Base-by-base conservation (phyloP, 1,139 yeast genomes). In the Debaryomycetaceae sp. region DNA sequence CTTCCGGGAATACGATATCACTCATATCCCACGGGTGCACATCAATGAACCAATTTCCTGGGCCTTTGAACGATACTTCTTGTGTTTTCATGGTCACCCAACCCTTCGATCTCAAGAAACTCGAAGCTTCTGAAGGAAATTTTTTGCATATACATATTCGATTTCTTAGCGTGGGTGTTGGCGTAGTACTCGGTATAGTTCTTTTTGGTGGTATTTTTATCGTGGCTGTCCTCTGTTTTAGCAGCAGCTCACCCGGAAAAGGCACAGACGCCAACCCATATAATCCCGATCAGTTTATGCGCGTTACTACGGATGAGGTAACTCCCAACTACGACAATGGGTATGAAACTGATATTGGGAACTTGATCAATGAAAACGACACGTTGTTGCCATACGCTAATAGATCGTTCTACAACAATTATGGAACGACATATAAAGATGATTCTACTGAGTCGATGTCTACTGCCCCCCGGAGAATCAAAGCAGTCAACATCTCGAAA, bases 11-110 rank as follows among this genome's bases (percentile, higher is more conserved):
- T 52, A 89, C 84, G 52, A 86, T 87, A 0, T 69, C 83, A 42
- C 67, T 90, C 6, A 50, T 85, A 22, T 75, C 80, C 27, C 80
- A 78, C 54, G 97, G 97, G 1, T 83, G 91, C 54, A 75, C 90
- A 0, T 70, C 58, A 1, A 49, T 80, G 7, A 59, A 65, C 17
- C 52, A 52, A 9, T 13, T 13, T 2, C 24, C 31, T 14, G 33
- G 37, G 7, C 6, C 22, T 24, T n/a, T 20, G 13, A 38, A 41
- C 6, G 23, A 47, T n/a, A 42, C 44, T 6, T 46, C 49, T 6
- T 88, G 96, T 47, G 81, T 90, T 1, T 79, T 88, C 47, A 65
- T 86, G 17, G 70, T 89, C 31, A 96, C 90, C 54, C 71, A 82
- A 43, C 91, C 93, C 5, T 55, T 74, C 34, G 69, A 61, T 45